Evolutionary conservation across 768 basidiomycete species (phyloP).

Genomic region (Chalciporus chontae): DNA sequence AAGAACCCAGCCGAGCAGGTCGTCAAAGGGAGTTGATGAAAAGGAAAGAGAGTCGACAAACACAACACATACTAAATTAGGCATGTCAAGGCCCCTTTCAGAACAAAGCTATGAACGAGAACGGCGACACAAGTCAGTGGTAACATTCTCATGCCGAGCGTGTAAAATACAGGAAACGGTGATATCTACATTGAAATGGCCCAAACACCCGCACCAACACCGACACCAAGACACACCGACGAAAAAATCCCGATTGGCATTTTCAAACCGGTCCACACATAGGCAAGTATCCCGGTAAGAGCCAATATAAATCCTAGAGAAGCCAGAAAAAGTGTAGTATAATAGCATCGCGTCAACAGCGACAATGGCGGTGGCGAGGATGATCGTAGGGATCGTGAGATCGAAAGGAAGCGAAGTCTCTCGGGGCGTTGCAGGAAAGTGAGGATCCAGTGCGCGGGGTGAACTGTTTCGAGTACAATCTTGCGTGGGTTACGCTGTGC

Average conservation of each 20-base stretch:
- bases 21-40: slow-evolving; percentile 5
- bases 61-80: slow-evolving; percentile 11
- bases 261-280: slow-evolving; percentile 24
- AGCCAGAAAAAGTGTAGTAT: slow-evolving; percentile 23
- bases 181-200: slow-evolving; percentile 20
- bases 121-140: no score
- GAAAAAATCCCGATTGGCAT: slow-evolving; percentile 26
- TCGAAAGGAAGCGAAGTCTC: background rate
- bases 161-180: background rate
- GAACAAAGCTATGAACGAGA: background rate
- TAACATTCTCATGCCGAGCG: background rate
- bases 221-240: slow-evolving; percentile 24
- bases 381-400: background rate
- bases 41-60: slow-evolving; percentile 7
- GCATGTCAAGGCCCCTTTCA: background rate
- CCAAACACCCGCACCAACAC: slow-evolving; percentile 20
- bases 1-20: background rate
- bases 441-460: background rate
- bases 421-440: background rate
- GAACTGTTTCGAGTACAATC: slow-evolving; percentile 16
- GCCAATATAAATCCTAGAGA: slow-evolving; percentile 24
- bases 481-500: slow-evolving; percentile 7
- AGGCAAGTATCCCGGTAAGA: slow-evolving; percentile 25
- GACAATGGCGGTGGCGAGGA: slow-evolving; percentile 12
- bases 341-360: slow-evolving; percentile 25